Base-by-base conservation (phyloP, 176 grass and related monocot genomes). In the Otatea glauca region DNA sequence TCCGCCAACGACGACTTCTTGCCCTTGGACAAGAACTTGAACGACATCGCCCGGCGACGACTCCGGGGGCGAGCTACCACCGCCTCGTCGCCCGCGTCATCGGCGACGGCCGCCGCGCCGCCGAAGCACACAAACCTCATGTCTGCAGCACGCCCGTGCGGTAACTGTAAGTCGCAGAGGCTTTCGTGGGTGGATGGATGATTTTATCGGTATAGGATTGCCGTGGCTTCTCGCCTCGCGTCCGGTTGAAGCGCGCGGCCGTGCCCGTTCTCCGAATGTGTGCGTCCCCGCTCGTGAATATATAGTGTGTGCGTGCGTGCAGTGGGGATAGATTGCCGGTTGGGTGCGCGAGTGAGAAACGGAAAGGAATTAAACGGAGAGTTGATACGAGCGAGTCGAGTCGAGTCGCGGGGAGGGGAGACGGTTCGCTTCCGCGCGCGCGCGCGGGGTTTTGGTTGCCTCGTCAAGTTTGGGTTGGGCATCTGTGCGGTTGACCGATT, bases 121-220 rank as follows among this genome's bases (percentile, higher is more conserved):
- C 80, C 75, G 68, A 90, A 90, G 84, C 88, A 90, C 79, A 5
- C 20, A 67, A 77, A 37, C 48, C 3, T 84, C 82, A 84, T 82
- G 35, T 12, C 78, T 38, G 20, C 4, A 34, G 0, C 25, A n/a
- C 49, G 75, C 39, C 23, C 21, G 24, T 9, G 50, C 5, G 78
- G 78, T 11, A 51, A 9, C 5, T 63, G 78, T 11, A 51, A 9
- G 32, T 13, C 63, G 47, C 21, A 13, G 1, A 68, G 29, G 27
- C 43, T 42, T 45, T 70, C 20, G 65, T 37, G 72, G 48, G 53
- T 35, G 34, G 70, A 39, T 12, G 25, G 58, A 27, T 41, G 29
- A 25, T 76, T 5, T 0, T 23, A 6, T 64, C 2, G 7, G 14
- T 63, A 0, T 11, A 39, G 47, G 8, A 14, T 35, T 29, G 20